These are phyloP conservation scores for Zopfochytrium polystomum DNA, from an alignment of 371 early-diverging fungal genomes.

Conservation along the genomic window DNA sequence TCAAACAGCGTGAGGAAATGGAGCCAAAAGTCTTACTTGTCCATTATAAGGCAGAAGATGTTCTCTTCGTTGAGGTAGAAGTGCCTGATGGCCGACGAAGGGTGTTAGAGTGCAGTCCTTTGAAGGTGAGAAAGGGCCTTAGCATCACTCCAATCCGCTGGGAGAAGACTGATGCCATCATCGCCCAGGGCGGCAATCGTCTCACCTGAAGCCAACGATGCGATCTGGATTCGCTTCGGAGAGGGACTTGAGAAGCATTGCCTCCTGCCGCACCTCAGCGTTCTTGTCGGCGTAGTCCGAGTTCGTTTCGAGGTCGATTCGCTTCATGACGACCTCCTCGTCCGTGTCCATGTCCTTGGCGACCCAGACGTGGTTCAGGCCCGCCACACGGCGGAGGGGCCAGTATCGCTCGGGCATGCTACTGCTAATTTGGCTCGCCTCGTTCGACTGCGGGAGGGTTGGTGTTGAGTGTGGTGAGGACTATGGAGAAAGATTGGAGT, in stretches of 20 bases:
- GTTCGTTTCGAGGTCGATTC: slow-evolving; percentile 21
- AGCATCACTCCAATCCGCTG: not conserved
- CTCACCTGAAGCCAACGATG: not conserved
- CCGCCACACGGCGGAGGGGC: slow-evolving; percentile 22
- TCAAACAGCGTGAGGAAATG: not conserved
- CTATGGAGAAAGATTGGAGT: no score
- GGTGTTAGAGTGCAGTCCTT: not conserved
- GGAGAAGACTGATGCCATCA: no score
- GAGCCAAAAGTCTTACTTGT: slow-evolving; percentile 18
- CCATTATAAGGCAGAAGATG: slow-evolving; percentile 34
- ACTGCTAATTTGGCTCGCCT: no score
- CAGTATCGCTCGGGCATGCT: slow-evolving; percentile 21
- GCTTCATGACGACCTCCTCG: slow-evolving; percentile 31
- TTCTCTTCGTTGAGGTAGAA: slow-evolving; percentile 35
- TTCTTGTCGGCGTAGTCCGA: slow-evolving; percentile 4
- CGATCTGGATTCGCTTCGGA: slow-evolving; percentile 1
- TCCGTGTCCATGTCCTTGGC: slow-evolving; percentile 21
- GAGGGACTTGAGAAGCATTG: slow-evolving; percentile 27
- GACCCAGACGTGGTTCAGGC: not conserved
- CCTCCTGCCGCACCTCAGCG: slow-evolving; percentile 15
- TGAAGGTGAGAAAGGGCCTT: not conserved
- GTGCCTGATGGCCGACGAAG: slow-evolving; percentile 1
- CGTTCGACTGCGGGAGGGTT: no score
- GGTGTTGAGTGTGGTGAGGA: no score
- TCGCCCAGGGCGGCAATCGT: no score